phyloP scores from a whole-genome alignment of 345 rosid genomes.

The Gossypium turneri region DNA sequence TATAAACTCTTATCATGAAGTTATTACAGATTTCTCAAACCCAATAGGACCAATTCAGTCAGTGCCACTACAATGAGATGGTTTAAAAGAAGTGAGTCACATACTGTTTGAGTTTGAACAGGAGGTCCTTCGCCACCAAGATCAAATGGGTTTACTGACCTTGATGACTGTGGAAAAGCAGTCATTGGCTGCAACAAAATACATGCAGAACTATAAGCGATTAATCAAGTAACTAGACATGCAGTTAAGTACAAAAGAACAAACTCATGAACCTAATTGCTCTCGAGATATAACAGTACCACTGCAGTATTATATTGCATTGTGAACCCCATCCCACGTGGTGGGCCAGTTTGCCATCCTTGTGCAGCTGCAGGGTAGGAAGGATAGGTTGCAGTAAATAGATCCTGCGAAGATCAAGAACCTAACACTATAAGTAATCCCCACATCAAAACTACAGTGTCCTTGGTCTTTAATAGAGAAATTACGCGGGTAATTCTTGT shows the following conservation, averaged over 20 bases:
- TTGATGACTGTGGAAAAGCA: slow-evolving; percentile 43
- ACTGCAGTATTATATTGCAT: slow-evolving; percentile 56
- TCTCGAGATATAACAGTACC: slow-evolving; percentile 36
- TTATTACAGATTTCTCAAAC: background rate
- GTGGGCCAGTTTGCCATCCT: slow-evolving; percentile 75
- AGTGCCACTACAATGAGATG: background rate
- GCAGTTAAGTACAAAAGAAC: slow-evolving; percentile 2
- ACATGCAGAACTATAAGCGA: slow-evolving; percentile 10
- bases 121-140: slow-evolving; percentile 39
- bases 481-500: slow-evolving; percentile 71
- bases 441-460: background rate
- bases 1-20: background rate
- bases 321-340: slow-evolving; percentile 53
- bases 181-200: slow-evolving; percentile 47
- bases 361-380: slow-evolving; percentile 46
- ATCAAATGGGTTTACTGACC: slow-evolving; percentile 89
- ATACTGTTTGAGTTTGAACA: slow-evolving; percentile 55
- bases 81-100: slow-evolving; percentile 24
- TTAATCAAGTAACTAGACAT: background rate
- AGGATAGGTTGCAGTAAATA: slow-evolving; percentile 58
- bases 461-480: background rate
- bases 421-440: background rate
- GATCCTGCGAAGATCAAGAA: slow-evolving; percentile 51
- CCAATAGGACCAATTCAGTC: background rate
- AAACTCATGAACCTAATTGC: slow-evolving; percentile 2